Evolutionary conservation across 108 stramenopile species (phyloP), one percentile per base, ranked within the genome.

Genomic region (Cyclotella atomus): DNA sequence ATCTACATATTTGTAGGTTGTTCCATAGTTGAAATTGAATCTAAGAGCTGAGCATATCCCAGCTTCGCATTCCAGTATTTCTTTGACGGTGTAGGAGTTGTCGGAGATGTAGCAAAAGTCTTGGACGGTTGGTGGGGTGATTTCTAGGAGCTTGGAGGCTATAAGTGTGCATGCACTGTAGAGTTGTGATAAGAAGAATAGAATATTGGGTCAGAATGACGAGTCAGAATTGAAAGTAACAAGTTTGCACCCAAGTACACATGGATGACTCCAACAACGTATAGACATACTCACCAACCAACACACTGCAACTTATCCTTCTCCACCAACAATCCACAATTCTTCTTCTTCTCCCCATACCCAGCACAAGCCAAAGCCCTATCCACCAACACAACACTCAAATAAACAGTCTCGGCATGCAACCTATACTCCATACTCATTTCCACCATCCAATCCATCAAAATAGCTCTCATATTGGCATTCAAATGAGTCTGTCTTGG

Each of bases 391-490:
- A 80, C 69, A 20, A 89, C 81, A 24, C 88, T 84, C 62, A 94
- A 69, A 77, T 92, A 92, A 41, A 96, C 63, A 7, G 94, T 88
- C 20, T 68, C 67, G 21, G 72, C 50, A n/a, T 57, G 59, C 49
- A 97, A 77, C 10, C 77, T 67, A 56, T 86, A 95, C 73, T 95
- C 89, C 44, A 84, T 88, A 27, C 88, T 76, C 52, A 97, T 66
- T 52, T 97, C 96, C n/a, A 94, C 84, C 57, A 95, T 47, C 96
- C 96, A 97, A 79, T 95, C 93, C 57, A 97, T 81, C 19, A 97
- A 80, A 49, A 95, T 87, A 5, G 83, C 84, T 23, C 96, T 73
- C 92, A 95, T 97, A 34, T 88, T 85, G 33, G 63, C 59, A 25
- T 79, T 95, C 38, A 97, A 52, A 12, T 85, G 59, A 27, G 87